Evolutionary conservation across 495 filamentous ascomycete species (phyloP).

Genomic region (Neurospora intermedia): DNA sequence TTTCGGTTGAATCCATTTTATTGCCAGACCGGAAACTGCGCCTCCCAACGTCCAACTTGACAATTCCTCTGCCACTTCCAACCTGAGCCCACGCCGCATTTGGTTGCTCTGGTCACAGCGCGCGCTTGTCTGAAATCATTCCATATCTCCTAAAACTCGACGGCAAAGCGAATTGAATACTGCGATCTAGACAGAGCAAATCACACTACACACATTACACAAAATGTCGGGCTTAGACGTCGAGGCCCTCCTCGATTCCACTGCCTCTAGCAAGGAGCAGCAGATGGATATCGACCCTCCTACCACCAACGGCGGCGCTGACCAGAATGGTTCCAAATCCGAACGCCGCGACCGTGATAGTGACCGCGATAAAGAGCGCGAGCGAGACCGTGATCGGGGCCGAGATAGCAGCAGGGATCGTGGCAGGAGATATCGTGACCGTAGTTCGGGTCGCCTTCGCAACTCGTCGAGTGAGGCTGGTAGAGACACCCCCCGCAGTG

Average conservation of each 20-base stretch:
- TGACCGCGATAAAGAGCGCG: constrained; percentile 23
- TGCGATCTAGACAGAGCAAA: background rate
- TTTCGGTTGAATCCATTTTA: background rate
- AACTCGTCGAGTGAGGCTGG: constrained; percentile 29
- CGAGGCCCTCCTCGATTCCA: constrained; percentile 87
- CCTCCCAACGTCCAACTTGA: background rate
- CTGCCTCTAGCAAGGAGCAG: constrained; percentile 46
- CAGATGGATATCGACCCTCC: background rate
- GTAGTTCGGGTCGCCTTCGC: constrained; percentile 44
- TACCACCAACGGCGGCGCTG: constrained; percentile 30
- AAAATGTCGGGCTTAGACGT: constrained; percentile 85
- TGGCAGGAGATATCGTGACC: constrained; percentile 57
- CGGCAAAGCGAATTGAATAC: background rate
- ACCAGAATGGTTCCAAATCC: constrained; percentile 40
- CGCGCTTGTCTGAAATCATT: background rate
- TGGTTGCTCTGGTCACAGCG: background rate
- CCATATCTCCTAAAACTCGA: background rate
- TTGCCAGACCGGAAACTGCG: background rate
- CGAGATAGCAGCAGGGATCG: constrained; percentile 49
- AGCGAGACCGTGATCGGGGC: constrained; percentile 39
- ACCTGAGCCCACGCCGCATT: background rate
- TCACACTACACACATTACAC: background rate
- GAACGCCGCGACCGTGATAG: constrained; percentile 26
- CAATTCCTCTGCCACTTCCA: background rate
- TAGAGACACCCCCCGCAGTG: constrained; percentile 58